A percentile compares a stretch with the other conserved stretches of the same genome.
Conservation (phyloP, 1,284 basidiomycete species). For the Mycena citricolor region DNA sequence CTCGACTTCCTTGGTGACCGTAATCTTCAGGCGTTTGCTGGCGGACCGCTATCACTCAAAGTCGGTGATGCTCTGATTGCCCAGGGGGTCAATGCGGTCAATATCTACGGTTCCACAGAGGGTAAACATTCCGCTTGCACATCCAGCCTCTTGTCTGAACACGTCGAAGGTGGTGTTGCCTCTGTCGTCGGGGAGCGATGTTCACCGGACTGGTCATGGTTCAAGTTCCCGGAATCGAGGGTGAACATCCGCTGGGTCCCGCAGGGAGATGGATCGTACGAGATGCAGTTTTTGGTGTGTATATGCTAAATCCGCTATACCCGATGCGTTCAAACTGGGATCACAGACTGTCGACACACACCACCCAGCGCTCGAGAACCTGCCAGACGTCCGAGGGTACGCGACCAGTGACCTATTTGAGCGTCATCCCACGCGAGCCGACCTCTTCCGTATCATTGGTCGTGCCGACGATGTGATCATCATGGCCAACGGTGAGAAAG, state of each 20-base stretch:
- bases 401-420: conserved; percentile 34
- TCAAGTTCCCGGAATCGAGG: not conserved
- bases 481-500: conserved; percentile 42
- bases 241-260: conserved; percentile 25
- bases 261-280: conserved; percentile 32
- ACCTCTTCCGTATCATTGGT: conserved; percentile 26
- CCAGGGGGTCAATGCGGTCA: conserved; percentile 30
- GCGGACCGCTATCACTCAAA: conserved; percentile 30
- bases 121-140: conserved; percentile 25
- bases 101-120: conserved; percentile 36
- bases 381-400: conserved; percentile 34
- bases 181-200: not conserved
- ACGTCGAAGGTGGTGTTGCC: not conserved
- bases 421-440: conserved; percentile 32
- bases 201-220: conserved; percentile 12
- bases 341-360: conserved; percentile 19
- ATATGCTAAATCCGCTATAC: not conserved
- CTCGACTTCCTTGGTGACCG: not conserved
- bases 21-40: conserved; percentile 27
- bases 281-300: conserved; percentile 33
- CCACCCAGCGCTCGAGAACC: conserved; percentile 30
- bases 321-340: conserved; percentile 2
- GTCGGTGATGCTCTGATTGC: conserved; percentile 30
- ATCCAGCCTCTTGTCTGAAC: conserved; percentile 10
- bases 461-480: conserved; percentile 39